Conservation (phyloP, 148 eudicot species). For the Pharnaceum exiguum region DNA sequence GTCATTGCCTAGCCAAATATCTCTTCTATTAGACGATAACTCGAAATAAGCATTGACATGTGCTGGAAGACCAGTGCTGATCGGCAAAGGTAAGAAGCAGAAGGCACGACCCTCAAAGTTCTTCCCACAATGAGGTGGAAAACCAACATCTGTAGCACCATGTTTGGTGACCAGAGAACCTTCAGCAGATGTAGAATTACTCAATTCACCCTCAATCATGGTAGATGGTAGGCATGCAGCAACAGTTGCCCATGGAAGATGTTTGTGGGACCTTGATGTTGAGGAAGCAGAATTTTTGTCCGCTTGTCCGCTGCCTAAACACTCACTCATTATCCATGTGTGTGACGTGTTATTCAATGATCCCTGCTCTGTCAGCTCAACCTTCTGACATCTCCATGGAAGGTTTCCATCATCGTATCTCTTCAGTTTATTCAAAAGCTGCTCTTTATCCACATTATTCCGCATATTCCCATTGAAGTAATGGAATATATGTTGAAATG, state of each 20-base stretch:
- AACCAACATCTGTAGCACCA: constrained; percentile 21
- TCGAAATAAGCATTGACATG: constrained; percentile 96
- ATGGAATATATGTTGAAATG: constrained; percentile 52
- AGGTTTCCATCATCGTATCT: constrained; percentile 45
- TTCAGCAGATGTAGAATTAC: constrained; percentile 25
- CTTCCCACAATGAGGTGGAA: constrained; percentile 26
- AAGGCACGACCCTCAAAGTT: constrained; percentile 95
- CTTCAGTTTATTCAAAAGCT: constrained; percentile 62
- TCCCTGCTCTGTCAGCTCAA: constrained; percentile 64
- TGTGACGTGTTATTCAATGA: constrained; percentile 42
- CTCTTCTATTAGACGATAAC: constrained; percentile 93
- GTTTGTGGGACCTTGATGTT: constrained; percentile 46
- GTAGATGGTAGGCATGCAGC: constrained; percentile 63
- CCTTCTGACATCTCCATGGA: constrained; percentile 84
- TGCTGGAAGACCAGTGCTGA: constrained; percentile 82
- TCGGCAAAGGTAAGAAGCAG: constrained; percentile 94
- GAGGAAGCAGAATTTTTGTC: constrained; percentile 34
- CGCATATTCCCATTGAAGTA: constrained; percentile 48
- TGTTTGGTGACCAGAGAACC: constrained; percentile 27
- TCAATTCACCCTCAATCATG: constrained; percentile 32
- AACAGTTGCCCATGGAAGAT: constrained; percentile 90
- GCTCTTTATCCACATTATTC: constrained; percentile 51
- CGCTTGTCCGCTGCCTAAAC: constrained; percentile 49
- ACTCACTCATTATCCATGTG: constrained; percentile 86
- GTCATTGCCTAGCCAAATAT: constrained; percentile 99